A percentile compares a stretch with the other conserved stretches of the same genome.
phyloP scores from a whole-genome alignment of 208 protist genomes.

The Acanthamoeba rhysodes region DNA sequence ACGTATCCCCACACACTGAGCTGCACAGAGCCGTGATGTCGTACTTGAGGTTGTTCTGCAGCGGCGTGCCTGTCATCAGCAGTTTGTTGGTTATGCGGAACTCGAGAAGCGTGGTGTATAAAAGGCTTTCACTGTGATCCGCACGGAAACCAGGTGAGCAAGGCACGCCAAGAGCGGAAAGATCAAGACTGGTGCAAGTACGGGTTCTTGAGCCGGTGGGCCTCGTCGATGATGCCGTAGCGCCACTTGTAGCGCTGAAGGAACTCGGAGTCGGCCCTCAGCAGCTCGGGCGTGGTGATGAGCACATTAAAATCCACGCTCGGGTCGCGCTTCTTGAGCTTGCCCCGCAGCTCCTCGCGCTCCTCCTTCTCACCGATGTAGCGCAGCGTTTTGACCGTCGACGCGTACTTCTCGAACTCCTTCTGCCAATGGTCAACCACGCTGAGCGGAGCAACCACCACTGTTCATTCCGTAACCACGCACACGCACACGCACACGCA shows the following conservation, averaged over 20 bases:
- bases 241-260: slow-evolving; percentile 90
- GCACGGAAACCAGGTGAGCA: neutral
- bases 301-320: slow-evolving; percentile 92
- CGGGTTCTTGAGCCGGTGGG: slow-evolving; percentile 93
- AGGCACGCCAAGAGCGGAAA: neutral
- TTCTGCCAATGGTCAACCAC: slow-evolving; percentile 97
- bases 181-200: neutral
- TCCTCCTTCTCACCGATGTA: slow-evolving; percentile 96
- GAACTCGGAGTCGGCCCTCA: slow-evolving; percentile 90
- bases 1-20: neutral
- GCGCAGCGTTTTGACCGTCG: slow-evolving; percentile 93
- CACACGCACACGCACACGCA: slow-evolving; percentile 74
- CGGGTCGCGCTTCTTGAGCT: slow-evolving; percentile 85
- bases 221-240: slow-evolving; percentile 93
- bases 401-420: slow-evolving; percentile 94
- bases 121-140: slow-evolving; percentile 78
- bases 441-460: slow-evolving; percentile 97
- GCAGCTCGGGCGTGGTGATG: slow-evolving; percentile 96
- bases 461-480: slow-evolving; percentile 91
- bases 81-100: slow-evolving; percentile 86
- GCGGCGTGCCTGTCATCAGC: slow-evolving; percentile 91
- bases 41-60: slow-evolving; percentile 88
- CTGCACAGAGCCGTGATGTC: neutral
- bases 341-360: slow-evolving; percentile 91
- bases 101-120: slow-evolving; percentile 85